phyloP scores from a whole-genome alignment of 495 filamentous ascomycete species.

The Rostrohypoxylon terebratum region DNA sequence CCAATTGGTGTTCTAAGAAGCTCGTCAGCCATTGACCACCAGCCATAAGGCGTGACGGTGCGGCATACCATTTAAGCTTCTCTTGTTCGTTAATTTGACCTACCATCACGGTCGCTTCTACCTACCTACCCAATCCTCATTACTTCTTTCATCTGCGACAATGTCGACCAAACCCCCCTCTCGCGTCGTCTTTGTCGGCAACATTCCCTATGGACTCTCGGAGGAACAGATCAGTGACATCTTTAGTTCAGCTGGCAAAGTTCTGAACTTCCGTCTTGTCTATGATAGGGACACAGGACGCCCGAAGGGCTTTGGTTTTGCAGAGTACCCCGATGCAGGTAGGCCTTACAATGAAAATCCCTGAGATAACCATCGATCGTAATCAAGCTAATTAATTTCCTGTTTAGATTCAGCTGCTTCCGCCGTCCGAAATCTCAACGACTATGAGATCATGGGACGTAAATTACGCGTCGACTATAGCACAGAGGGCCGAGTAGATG shows the following conservation, averaged over 20 bases:
- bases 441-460: slow-evolving; percentile 94
- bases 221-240: slow-evolving; percentile 95
- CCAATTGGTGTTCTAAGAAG: not conserved
- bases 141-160: slow-evolving; percentile 24
- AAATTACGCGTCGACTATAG: slow-evolving; percentile 95
- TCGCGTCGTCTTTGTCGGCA: slow-evolving; percentile 82
- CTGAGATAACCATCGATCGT: not conserved
- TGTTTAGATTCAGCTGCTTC: slow-evolving; percentile 86
- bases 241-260: slow-evolving; percentile 86
- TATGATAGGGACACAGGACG: slow-evolving; percentile 95
- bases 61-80: not conserved
- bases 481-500: slow-evolving; percentile 86
- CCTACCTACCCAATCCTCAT: not conserved
- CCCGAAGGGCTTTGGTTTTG: slow-evolving; percentile 96
- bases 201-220: slow-evolving; percentile 86
- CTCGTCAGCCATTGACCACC: not conserved
- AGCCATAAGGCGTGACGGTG: not conserved
- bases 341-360: slow-evolving; percentile 19
- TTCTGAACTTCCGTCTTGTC: slow-evolving; percentile 92
- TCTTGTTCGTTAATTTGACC: not conserved
- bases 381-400: slow-evolving; percentile 30
- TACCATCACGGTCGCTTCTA: slow-evolving; percentile 13
- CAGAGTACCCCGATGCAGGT: slow-evolving; percentile 86
- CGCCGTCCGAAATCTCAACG: slow-evolving; percentile 94
- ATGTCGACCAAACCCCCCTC: slow-evolving; percentile 67